Evolutionary conservation across 768 basidiomycete species (phyloP).

Genomic region (Suillus americanus): DNA sequence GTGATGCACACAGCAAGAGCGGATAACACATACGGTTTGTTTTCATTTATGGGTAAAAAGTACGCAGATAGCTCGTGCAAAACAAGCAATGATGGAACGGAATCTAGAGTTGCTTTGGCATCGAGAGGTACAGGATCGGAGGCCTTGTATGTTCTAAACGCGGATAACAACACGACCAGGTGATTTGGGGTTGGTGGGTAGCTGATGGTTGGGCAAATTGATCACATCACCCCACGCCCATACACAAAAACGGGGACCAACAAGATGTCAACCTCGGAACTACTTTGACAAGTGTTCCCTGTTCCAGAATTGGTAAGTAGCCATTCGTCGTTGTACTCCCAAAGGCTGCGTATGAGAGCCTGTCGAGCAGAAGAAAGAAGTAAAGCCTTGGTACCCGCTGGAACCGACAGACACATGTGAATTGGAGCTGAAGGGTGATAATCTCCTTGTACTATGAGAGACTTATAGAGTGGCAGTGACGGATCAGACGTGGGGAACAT

Average conservation of each 20-base stretch:
- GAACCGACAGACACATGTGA: slow-evolving; percentile 56
- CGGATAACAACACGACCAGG: slow-evolving; percentile 49
- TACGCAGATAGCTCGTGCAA: slow-evolving; percentile 62
- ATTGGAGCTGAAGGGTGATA: slow-evolving; percentile 72
- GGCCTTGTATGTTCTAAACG: slow-evolving; percentile 37
- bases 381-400: slow-evolving; percentile 37
- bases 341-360: slow-evolving; percentile 41
- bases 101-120: slow-evolving; percentile 35
- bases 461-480: slow-evolving; percentile 51
- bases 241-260: slow-evolving; percentile 34
- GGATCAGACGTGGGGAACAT: slow-evolving; percentile 42
- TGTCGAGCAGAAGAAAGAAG: slow-evolving; percentile 55
- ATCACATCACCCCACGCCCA: slow-evolving; percentile 9
- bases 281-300: slow-evolving; percentile 36
- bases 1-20: background rate
- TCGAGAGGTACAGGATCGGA: slow-evolving; percentile 23
- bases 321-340: slow-evolving; percentile 51
- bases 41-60: slow-evolving; percentile 34
- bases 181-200: slow-evolving; percentile 66
- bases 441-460: slow-evolving; percentile 61
- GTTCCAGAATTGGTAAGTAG: slow-evolving; percentile 33
- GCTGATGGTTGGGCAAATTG: slow-evolving; percentile 33
- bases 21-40: slow-evolving; percentile 20
- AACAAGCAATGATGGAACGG: slow-evolving; percentile 52
- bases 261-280: slow-evolving; percentile 54